These are phyloP conservation scores for Pythium angustatum DNA, from an alignment of 352 stramenopile genomes.

Conservation along the genomic window DNA sequence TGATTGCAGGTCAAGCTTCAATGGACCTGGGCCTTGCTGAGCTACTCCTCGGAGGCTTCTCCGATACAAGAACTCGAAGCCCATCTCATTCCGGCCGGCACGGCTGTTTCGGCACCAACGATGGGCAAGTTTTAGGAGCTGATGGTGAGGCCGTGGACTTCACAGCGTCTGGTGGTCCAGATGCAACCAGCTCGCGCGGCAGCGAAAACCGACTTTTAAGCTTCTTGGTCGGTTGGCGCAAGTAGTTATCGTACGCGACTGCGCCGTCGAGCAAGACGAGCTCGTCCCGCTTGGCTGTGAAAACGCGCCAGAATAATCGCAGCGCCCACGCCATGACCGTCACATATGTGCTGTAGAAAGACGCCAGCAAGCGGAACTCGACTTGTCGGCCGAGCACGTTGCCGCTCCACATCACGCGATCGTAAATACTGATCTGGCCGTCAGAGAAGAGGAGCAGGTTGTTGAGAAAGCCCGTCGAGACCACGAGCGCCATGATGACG, in stretches of 20 bases:
- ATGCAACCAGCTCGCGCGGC: neutral
- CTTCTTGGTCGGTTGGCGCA: constrained; percentile 2
- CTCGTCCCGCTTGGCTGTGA: neutral
- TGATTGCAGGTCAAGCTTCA: too few relatives aligned
- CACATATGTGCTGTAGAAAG: constrained; percentile 27
- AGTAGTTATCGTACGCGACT: constrained; percentile 26
- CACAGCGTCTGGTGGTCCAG: too few relatives aligned
- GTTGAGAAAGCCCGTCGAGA: constrained; percentile 19
- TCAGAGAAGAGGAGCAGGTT: constrained; percentile 25
- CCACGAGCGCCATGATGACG: constrained; percentile 5
- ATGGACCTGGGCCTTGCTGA: too few relatives aligned
- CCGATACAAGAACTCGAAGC: too few relatives aligned
- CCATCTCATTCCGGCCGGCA: too few relatives aligned
- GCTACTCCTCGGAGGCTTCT: too few relatives aligned
- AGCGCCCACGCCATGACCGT: constrained; percentile 16
- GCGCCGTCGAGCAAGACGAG: constrained; percentile 25
- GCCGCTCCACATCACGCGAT: constrained; percentile 23
- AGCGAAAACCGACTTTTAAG: neutral
- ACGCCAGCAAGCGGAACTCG: constrained; percentile 21
- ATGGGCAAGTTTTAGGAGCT: too few relatives aligned
- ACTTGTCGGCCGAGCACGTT: neutral
- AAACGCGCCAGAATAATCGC: constrained; percentile 16
- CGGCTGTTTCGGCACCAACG: too few relatives aligned
- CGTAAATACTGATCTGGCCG: neutral
- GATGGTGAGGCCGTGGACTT: neutral